Evolutionary conservation across 441 rosid species (phyloP).

Genomic region (Syzygium syzygioides): DNA sequence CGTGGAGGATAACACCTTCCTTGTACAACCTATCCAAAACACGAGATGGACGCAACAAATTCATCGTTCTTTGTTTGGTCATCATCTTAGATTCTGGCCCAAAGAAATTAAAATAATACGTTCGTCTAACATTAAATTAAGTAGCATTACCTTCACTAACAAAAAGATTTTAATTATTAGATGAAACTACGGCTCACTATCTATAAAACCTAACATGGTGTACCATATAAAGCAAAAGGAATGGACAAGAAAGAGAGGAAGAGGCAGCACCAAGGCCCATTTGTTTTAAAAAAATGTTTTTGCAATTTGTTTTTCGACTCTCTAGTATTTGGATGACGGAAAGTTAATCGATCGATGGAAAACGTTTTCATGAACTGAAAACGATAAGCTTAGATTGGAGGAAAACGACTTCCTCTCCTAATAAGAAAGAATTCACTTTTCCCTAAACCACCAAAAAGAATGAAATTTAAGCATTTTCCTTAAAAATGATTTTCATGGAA

Average conservation of each 20-base stretch:
- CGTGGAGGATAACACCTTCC: not conserved
- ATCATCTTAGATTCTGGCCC: not conserved
- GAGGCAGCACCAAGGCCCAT: not conserved
- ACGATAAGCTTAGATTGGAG: not conserved
- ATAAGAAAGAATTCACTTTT: not conserved
- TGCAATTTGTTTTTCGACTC: not conserved
- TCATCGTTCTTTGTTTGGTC: not conserved
- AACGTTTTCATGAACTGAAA: not conserved
- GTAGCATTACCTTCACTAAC: not conserved
- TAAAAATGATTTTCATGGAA: not conserved
- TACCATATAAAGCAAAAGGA: not conserved
- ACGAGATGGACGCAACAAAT: not conserved
- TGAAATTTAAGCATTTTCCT: not conserved
- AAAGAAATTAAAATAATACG: not conserved
- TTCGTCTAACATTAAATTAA: not conserved
- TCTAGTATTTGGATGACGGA: rapidly evolving
- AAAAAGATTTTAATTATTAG: not conserved
- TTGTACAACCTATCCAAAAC: not conserved
- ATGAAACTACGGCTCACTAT: not conserved
- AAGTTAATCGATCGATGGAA: not conserved
- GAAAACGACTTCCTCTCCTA: not conserved
- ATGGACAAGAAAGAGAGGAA: not conserved
- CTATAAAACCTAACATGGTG: not conserved
- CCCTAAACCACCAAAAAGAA: not conserved
- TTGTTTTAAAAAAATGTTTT: not conserved